A percentile compares a stretch with the other conserved stretches of the same genome.
Conservation (phyloP, 805 yeast species). For the Candida boleticola region DNA sequence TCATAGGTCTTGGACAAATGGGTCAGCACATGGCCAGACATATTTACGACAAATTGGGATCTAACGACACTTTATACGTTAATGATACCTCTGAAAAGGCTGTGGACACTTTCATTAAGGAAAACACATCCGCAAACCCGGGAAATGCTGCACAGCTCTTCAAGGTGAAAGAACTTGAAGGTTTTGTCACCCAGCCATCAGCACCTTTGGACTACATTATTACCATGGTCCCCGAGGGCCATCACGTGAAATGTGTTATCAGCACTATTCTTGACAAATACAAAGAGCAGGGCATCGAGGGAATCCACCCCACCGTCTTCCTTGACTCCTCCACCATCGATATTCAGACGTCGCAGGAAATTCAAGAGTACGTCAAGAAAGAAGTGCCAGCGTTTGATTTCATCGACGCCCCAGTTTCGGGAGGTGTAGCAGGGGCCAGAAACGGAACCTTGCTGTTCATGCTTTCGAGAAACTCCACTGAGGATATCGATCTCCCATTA, state of each 20-base stretch:
- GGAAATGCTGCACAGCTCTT: constrained; percentile 17
- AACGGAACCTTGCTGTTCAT: constrained; percentile 52
- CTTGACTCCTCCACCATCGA: constrained; percentile 55
- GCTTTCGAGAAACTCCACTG: constrained; percentile 40
- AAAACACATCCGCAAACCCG: constrained; percentile 22
- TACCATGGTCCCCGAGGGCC: constrained; percentile 57
- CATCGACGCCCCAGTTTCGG: constrained; percentile 56
- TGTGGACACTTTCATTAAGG: constrained; percentile 20
- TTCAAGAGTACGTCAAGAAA: constrained; percentile 32
- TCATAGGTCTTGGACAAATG: constrained; percentile 59
- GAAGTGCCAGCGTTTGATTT: constrained; percentile 39
- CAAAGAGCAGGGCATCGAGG: constrained; percentile 11
- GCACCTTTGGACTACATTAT: constrained; percentile 39
- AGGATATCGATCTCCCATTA: constrained; percentile 30
- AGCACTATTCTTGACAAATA: constrained; percentile 35
- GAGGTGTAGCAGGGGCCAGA: constrained; percentile 54
- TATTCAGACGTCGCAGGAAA: constrained; percentile 42
- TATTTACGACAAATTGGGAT: constrained; percentile 36
- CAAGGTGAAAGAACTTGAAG: constrained; percentile 18
- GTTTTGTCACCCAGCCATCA: constrained; percentile 29
- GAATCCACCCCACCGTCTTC: constrained; percentile 26
- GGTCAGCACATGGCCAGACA: constrained; percentile 56
- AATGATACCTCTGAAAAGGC: constrained; percentile 39
- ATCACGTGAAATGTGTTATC: constrained; percentile 44
- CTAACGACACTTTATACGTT: constrained; percentile 40